Base-by-base conservation (phyloP, 768 basidiomycete species). In the Mrakia frigida region DNA sequence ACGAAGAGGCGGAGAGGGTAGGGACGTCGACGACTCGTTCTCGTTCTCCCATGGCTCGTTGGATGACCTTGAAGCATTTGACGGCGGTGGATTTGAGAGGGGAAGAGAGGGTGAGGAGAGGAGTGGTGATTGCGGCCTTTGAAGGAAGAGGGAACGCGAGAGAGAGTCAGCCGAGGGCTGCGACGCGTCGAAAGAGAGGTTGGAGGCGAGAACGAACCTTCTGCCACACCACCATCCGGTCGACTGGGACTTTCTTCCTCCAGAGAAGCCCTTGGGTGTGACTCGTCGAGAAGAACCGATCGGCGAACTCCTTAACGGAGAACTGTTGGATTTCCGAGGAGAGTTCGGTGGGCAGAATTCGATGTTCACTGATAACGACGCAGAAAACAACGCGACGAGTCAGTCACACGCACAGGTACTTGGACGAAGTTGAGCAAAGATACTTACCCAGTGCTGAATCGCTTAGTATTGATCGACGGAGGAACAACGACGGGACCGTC, bases 41-140 rank as follows among this genome's bases (percentile, higher is more conserved):
- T 11, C 93, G 87, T 81, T 97, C 94, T 53, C 93, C 93, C 94
- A 97, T 98, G 63, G 95, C 88, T 74, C 90, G 90, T 81, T 97
- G 95, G 61, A 96, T 88, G 37, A 92, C 89, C 81, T 91, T 93
- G 87, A 97, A 98, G 6, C 90, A 86, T 81, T 89, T 90, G 74
- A 94, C 87, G 0, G 92, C 92, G 79, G 95, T 91, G 81, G 88
- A 90, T 77, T 88, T 87, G 31, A 93, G 85, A 0, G 86, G 78
- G 6, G 90, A 86, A 74, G 89, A 89, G 13, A 93, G 83, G 7
- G 89, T 86, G 28, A 98, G 87, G 21, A 98, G 85, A 3, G 94
- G 93, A 0, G 90, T 87, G 3, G 86, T 84, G 65, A 98, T 85
- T 11, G 91, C 89, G 0, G 86, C 35, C 65, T 68, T n/a, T n/a